These are phyloP conservation scores for Ilex paraguariensis DNA, from an alignment of 305 asterid genomes.

Conservation along the genomic window DNA sequence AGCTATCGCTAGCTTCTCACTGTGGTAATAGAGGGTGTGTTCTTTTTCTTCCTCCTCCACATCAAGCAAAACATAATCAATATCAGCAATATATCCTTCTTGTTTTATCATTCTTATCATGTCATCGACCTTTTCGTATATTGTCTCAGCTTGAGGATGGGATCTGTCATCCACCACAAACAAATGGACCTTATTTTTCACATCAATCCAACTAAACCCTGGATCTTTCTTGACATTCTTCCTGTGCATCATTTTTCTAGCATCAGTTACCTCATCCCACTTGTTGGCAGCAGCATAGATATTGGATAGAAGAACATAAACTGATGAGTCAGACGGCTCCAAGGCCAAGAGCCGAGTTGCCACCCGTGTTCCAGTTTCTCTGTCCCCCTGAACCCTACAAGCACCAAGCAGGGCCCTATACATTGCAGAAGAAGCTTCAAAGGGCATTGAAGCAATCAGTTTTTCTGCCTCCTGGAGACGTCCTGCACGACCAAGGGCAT, in stretches of 20 bases:
- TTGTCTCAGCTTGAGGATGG: not conserved
- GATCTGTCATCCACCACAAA: conserved; percentile 5
- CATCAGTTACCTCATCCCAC: not conserved
- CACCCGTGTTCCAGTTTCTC: conserved; percentile 2
- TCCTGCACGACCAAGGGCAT: not conserved
- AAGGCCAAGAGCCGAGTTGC: not conserved
- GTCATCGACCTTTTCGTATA: not conserved
- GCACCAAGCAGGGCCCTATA: not conserved
- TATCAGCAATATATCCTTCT: not conserved
- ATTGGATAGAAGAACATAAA: conserved; percentile 1
- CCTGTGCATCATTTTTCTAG: not conserved
- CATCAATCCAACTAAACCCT: conserved; percentile 5
- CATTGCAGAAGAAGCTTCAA: conserved; percentile 1
- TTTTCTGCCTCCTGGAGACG: conserved; percentile 5
- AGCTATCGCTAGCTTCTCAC: not conserved
- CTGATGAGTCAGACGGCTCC: conserved; percentile 3
- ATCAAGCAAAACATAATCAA: not conserved
- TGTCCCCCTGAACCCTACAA: conserved; percentile 5
- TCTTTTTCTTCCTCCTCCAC: conserved; percentile 3
- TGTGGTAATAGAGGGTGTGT: not conserved
- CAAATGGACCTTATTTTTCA: not conserved
- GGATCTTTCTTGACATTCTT: conserved; percentile 1
- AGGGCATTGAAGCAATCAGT: not conserved
- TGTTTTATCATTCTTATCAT: not conserved
- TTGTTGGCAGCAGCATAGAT: not conserved